Percentiles rank a stretch among this genome's conserved stretches.
Conservation (phyloP, 2,329 filamentous ascomycete species). For the Lecanicillium sp. region DNA sequence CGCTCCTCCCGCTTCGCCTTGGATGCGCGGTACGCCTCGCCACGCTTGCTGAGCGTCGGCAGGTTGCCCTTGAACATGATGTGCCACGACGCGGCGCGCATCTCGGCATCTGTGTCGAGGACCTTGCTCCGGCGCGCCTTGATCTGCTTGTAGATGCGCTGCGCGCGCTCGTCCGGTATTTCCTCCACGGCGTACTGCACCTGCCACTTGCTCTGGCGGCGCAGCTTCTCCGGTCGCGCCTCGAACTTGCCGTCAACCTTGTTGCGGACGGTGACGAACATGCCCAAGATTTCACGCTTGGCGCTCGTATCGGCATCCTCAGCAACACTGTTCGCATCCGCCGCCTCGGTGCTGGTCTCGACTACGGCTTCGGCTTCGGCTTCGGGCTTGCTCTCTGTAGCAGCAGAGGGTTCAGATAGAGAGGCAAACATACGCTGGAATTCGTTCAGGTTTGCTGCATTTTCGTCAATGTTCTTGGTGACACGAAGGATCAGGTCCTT, state of each 20-base stretch:
- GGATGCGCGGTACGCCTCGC: constrained; percentile 51
- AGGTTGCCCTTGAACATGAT: constrained; percentile 39
- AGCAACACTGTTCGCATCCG: background rate
- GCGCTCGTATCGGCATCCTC: background rate
- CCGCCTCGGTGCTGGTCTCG: background rate
- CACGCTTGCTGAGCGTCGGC: constrained; percentile 40
- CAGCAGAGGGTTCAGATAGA: constrained; percentile 34
- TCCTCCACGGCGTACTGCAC: constrained; percentile 75
- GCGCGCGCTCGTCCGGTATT: constrained; percentile 40
- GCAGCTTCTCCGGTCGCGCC: constrained; percentile 49
- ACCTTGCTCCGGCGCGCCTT: constrained; percentile 49
- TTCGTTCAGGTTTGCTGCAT: constrained; percentile 34
- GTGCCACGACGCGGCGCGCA: constrained; percentile 40
- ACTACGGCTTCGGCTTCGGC: constrained; percentile 9
- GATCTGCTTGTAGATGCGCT: constrained; percentile 48
- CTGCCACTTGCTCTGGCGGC: constrained; percentile 49
- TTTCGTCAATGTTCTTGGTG: constrained; percentile 40
- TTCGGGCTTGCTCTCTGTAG: background rate
- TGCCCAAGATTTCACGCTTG: constrained; percentile 48
- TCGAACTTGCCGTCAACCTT: constrained; percentile 62
- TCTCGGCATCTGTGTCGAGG: constrained; percentile 35
- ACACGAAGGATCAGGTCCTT: constrained; percentile 48
- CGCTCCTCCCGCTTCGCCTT: constrained; percentile 47
- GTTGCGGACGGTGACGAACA: constrained; percentile 68
- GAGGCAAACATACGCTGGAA: constrained; percentile 48